A percentile compares a stretch with the other conserved stretches of the same genome.
Evolutionary conservation across 2,329 filamentous ascomycete genomes (phyloP).

Genomic region (Plenodomus tracheiphilus): DNA sequence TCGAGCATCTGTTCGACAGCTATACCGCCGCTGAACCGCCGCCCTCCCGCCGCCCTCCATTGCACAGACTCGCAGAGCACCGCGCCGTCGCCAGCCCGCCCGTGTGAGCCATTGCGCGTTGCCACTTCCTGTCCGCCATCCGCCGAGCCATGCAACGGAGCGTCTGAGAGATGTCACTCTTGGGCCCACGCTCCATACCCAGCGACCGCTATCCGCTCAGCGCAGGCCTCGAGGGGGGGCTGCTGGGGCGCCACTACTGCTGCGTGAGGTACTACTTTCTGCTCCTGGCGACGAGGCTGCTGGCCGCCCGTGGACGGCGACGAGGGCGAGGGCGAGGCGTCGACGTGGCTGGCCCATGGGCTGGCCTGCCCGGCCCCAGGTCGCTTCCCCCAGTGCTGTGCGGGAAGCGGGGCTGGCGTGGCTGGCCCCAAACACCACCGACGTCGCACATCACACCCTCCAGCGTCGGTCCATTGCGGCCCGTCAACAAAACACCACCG

Average conservation of each 20-base stretch:
- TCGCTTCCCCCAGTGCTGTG: too few relatives aligned
- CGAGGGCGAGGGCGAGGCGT: too few relatives aligned
- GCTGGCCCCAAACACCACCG: conserved; percentile 20
- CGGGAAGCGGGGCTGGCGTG: conserved; percentile 8
- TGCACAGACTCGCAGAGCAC: too few relatives aligned
- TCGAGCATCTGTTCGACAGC: background rate
- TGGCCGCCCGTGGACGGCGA: too few relatives aligned
- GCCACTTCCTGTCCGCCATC: background rate
- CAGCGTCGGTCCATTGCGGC: conserved; percentile 16
- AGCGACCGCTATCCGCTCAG: background rate
- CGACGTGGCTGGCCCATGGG: background rate
- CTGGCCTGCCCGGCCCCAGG: too few relatives aligned
- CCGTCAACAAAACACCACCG: conserved; percentile 9
- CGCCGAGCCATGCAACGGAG: conserved; percentile 21
- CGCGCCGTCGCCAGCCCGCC: background rate
- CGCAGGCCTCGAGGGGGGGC: background rate
- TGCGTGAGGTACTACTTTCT: background rate
- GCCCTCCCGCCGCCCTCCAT: background rate
- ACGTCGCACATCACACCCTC: conserved; percentile 23
- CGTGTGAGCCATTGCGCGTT: background rate
- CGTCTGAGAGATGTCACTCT: conserved; percentile 21
- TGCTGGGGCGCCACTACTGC: background rate
- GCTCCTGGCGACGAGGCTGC: conserved; percentile 3
- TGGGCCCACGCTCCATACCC: conserved; percentile 23
- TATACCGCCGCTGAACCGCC: background rate